A percentile compares a stretch with the other conserved stretches of the same genome.
These are phyloP conservation scores for Pseudogymnoascus sp. DNA, from an alignment of 2,329 filamentous ascomycete species.

Conservation along the genomic window DNA sequence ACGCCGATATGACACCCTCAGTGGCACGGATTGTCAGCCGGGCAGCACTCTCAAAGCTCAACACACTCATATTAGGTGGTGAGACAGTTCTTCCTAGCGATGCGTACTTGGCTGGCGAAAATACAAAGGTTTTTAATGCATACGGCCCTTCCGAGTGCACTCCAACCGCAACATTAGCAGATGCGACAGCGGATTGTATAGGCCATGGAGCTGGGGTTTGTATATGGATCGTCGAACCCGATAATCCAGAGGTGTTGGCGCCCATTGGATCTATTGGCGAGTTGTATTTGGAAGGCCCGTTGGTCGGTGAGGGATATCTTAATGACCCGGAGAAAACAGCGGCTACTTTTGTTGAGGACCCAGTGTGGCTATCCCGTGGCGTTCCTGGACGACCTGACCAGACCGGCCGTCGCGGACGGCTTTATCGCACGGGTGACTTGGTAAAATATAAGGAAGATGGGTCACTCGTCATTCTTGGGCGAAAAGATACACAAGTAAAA, in stretches of 20 bases:
- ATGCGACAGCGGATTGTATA: conserved; percentile 11
- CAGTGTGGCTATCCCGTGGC: conserved; percentile 14
- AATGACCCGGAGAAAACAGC: conserved; percentile 47
- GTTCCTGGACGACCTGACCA: background rate
- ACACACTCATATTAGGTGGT: conserved; percentile 75
- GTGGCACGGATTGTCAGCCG: conserved; percentile 80
- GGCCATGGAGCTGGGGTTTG: conserved; percentile 1
- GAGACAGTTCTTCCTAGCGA: conserved; percentile 62
- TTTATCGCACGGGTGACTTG: conserved; percentile 53
- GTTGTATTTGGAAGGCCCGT: conserved; percentile 32
- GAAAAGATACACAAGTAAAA: conserved; percentile 57
- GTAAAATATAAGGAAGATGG: conserved; percentile 44
- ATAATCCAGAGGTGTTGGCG: background rate
- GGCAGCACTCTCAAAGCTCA: conserved; percentile 63
- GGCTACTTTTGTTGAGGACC: conserved; percentile 41
- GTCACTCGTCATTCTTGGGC: conserved; percentile 45
- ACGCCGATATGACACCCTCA: conserved; percentile 19
- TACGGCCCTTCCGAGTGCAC: conserved; percentile 85
- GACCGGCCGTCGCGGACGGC: conserved; percentile 13
- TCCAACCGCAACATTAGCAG: conserved; percentile 50
- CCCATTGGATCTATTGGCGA: conserved; percentile 9
- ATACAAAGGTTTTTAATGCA: conserved; percentile 31
- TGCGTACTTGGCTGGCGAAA: conserved; percentile 29
- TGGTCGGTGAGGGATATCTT: conserved; percentile 51
- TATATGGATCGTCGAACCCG: conserved; percentile 29